Evolutionary conservation across 192 early-diverging fungal genomes (phyloP), one percentile per base, ranked within the genome.

Genomic region (Backusella morwellensis): DNA sequence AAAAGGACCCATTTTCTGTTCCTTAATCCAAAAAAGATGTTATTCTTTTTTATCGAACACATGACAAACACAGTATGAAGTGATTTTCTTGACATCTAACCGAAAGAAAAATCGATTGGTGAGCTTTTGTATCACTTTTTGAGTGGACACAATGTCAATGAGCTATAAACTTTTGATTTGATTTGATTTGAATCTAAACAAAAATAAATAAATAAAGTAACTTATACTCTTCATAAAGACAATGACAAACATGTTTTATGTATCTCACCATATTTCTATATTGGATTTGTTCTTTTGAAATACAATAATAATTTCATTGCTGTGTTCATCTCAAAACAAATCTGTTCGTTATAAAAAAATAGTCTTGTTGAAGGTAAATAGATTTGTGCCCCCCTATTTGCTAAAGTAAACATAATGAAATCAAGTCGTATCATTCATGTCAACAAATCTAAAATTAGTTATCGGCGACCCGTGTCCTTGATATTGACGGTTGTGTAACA

Each of bases 401-500:
- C 29, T 63, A 63, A 63, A 63, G 26, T 63, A 63, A 29, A 29
- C 23, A 63, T 63, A 63, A 63, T 63, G 56, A 63, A 63, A 63
- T 63, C 56, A 63, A 63, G 56, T 63, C 21, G 56, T 63, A 29
- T 63, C 56, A 63, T 63, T 14, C 56, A 63, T 63, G 56, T 63
- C 56, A 29, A 63, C 56, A 63, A 63, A 63, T 63, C 56, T 29
- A 63, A 63, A 63, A 23, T 63, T 63, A 63, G 56, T 63, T 29
- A 63, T 63, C 23, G 23, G 56, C 56, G 21, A 63, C 56, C 56
- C 56, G 56, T 63, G 56, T 63, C 23, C 56, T 63, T 26, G 56
- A 50, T 63, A 63, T 63, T 63, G 56, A 63, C 56, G 56, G 56
- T 15, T 63, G 56, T 63, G 56, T 8, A 63, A 63, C 56, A 63